phyloP scores from a whole-genome alignment of 2,329 filamentous ascomycete genomes.

The Penicillium sp. region DNA sequence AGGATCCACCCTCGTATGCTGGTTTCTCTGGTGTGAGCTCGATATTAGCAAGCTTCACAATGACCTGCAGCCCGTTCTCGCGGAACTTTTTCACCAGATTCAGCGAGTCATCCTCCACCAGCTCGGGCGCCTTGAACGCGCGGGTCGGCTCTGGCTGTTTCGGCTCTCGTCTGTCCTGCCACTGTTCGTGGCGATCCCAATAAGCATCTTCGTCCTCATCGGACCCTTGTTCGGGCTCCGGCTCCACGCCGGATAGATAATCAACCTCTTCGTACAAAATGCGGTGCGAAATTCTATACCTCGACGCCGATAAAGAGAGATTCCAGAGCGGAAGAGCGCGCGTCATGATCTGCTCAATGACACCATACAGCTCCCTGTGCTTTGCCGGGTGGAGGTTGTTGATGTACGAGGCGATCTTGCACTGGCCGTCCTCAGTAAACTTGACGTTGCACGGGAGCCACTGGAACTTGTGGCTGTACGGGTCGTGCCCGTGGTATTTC shows the following conservation, averaged over 20 bases:
- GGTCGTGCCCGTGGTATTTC: background rate
- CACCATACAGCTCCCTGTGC: conserved; percentile 39
- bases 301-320: conserved; percentile 23
- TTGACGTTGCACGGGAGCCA: conserved; percentile 53
- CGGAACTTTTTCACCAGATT: background rate
- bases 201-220: conserved; percentile 11
- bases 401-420: conserved; percentile 47
- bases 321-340: conserved; percentile 55
- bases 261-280: conserved; percentile 19
- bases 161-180: background rate
- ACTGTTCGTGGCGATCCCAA: background rate
- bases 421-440: conserved; percentile 25
- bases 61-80: conserved; percentile 46
- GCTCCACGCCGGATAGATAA: background rate
- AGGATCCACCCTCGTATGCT: conserved; percentile 52
- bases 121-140: background rate
- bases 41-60: conserved; percentile 68
- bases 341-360: conserved; percentile 45
- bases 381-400: conserved; percentile 49
- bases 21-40: conserved; percentile 65
- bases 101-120: background rate
- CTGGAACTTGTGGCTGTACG: conserved; percentile 45
- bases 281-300: background rate
- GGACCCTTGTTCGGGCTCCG: background rate
- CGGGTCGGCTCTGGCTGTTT: background rate